Evolutionary conservation across 805 yeast species (phyloP).

Genomic region (Yueomyces sp.): DNA sequence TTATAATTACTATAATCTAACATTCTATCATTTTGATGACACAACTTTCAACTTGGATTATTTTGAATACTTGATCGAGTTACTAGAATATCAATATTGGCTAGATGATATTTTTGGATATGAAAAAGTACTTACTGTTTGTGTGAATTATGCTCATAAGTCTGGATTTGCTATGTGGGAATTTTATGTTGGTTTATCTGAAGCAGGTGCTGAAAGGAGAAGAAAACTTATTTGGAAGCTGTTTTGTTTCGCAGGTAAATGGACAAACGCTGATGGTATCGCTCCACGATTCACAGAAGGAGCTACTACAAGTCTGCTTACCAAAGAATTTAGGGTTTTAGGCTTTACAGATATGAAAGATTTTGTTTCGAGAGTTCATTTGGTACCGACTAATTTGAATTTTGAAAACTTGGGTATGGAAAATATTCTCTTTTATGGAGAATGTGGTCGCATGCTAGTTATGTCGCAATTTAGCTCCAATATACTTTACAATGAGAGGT

Average conservation of each 20-base stretch:
- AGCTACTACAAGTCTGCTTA: conserved; percentile 14
- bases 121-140: conserved; percentile 12
- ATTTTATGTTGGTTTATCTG: conserved; percentile 21
- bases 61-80: conserved; percentile 14
- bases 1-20: conserved; percentile 14
- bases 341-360: conserved; percentile 13
- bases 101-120: conserved; percentile 13
- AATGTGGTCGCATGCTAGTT: conserved; percentile 9
- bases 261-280: conserved; percentile 7
- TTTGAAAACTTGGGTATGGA: conserved; percentile 9
- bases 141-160: conserved; percentile 12
- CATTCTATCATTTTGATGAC: conserved; percentile 11
- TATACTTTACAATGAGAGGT: conserved; percentile 15
- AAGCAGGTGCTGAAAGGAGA: conserved; percentile 17
- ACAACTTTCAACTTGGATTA: conserved; percentile 9
- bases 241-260: conserved; percentile 14
- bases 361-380: conserved; percentile 8
- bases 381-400: conserved; percentile 2
- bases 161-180: conserved; percentile 24
- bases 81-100: conserved; percentile 16
- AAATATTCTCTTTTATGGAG: conserved; percentile 10
- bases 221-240: conserved; percentile 21
- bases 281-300: conserved; percentile 13
- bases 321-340: conserved; percentile 12
- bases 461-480: conserved; percentile 9